Evolutionary conservation across 441 rosid species (phyloP).

Genomic region (Syzygium syzygioides): DNA sequence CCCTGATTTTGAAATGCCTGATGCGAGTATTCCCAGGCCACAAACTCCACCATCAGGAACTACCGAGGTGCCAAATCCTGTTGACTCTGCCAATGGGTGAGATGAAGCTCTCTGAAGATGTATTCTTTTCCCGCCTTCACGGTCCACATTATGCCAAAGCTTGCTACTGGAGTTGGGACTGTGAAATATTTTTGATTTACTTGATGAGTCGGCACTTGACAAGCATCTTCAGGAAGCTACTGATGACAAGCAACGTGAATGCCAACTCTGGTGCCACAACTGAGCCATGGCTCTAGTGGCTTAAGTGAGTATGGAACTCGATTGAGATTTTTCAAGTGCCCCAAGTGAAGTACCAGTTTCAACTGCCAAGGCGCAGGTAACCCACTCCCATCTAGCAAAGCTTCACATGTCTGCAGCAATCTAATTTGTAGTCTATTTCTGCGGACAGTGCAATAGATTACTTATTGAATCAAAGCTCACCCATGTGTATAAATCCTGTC

Average conservation of each 20-base stretch:
- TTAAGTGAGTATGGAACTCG: background rate
- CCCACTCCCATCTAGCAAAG: background rate
- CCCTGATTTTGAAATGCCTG: conserved; percentile 48
- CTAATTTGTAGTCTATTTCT: background rate
- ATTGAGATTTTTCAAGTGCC: background rate
- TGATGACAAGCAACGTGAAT: background rate
- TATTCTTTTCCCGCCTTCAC: background rate
- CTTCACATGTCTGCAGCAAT: background rate
- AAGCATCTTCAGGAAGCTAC: background rate
- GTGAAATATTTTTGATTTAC: background rate
- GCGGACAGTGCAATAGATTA: background rate
- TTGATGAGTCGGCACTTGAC: background rate
- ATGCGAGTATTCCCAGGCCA: conserved; percentile 39
- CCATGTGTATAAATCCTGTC: background rate
- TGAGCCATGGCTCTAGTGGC: background rate
- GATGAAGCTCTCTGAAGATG: conserved; percentile 1
- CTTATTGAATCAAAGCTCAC: background rate
- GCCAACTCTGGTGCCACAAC: background rate
- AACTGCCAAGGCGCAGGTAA: background rate
- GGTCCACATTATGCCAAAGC: background rate
- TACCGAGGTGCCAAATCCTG: conserved; percentile 24
- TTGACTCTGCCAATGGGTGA: conserved; percentile 33
- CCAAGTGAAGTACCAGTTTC: background rate
- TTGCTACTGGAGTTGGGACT: background rate
- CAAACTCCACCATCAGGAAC: conserved; percentile 38